A percentile compares a stretch with the other conserved stretches of the same genome.
These are phyloP conservation scores for Aspergillus indologenus DNA, from an alignment of 495 filamentous ascomycete species.

Conservation along the genomic window DNA sequence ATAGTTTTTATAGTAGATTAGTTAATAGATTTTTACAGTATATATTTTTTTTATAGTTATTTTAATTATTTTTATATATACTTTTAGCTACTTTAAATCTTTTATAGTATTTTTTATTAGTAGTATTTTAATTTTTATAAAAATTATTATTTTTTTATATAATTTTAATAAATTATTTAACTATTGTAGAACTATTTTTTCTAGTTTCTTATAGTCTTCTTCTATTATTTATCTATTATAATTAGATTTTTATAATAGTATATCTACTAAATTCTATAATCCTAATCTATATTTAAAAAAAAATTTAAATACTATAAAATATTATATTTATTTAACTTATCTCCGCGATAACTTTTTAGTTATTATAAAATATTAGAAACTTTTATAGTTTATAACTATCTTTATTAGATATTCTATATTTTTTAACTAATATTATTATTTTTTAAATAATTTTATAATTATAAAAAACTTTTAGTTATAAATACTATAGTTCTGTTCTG, in stretches of 20 bases:
- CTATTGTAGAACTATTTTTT: not conserved
- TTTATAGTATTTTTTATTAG: not conserved
- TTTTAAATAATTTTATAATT: conserved; percentile 2
- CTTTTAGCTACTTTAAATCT: not conserved
- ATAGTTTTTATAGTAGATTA: not conserved
- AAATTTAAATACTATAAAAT: conserved; percentile 2
- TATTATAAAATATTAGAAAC: conserved; percentile 4
- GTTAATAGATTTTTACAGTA: not conserved
- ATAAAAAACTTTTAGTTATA: conserved; percentile 4
- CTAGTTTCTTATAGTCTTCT: not conserved
- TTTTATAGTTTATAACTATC: conserved; percentile 3
- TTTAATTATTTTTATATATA: not conserved
- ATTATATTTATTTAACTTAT: not conserved
- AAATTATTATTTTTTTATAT: not conserved
- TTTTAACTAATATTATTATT: not conserved
- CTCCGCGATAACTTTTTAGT: not conserved
- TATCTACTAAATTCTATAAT: not conserved
- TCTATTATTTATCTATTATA: not conserved
- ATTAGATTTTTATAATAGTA: not conserved
- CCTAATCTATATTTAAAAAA: not conserved
- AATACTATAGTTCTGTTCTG: not conserved
- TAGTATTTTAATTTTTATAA: not conserved
- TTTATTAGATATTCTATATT: not conserved
- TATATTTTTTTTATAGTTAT: not conserved
- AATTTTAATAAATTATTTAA: not conserved